Conservation (phyloP, 2,329 filamentous ascomycete species). For the Albophoma yamanashiensis region DNA sequence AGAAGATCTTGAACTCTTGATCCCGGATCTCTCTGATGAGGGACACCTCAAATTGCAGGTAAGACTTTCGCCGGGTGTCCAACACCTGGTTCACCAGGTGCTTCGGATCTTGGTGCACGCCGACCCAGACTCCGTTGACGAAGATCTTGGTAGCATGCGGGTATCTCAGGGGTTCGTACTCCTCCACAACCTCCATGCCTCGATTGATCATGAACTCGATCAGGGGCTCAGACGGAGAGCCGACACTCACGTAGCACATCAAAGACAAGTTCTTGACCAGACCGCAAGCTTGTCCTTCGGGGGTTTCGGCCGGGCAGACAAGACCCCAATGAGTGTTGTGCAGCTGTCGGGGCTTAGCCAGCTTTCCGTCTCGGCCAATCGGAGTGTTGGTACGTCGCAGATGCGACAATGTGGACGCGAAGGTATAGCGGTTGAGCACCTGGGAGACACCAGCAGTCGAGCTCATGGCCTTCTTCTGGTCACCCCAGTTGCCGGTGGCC, state of each 20-base stretch:
- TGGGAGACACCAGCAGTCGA: conserved; percentile 96
- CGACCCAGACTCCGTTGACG: conserved; percentile 96
- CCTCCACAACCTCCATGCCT: conserved; percentile 93
- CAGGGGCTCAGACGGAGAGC: conserved; percentile 81
- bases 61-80: conserved; percentile 66
- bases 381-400: conserved; percentile 95
- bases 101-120: conserved; percentile 81
- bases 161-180: conserved; percentile 77
- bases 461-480: conserved; percentile 95
- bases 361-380: conserved; percentile 93
- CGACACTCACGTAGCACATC: conserved; percentile 97
- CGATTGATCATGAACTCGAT: conserved; percentile 92
- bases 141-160: conserved; percentile 96
- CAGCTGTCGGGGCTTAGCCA: conserved; percentile 93
- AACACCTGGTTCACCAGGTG: conserved; percentile 73
- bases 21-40: conserved; percentile 94
- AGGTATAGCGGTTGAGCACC: conserved; percentile 95
- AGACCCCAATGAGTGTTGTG: conserved; percentile 99
- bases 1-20: conserved; percentile 97
- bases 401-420: conserved; percentile 92
- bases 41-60: conserved; percentile 86
- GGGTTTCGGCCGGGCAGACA: conserved; percentile 94
- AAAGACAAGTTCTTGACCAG: conserved; percentile 95
- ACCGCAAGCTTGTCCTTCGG: conserved; percentile 96
- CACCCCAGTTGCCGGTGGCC: conserved; percentile 97